These are phyloP conservation scores for Trichoderma aggressivum DNA, from an alignment of 2,329 filamentous ascomycete species.

Conservation along the genomic window DNA sequence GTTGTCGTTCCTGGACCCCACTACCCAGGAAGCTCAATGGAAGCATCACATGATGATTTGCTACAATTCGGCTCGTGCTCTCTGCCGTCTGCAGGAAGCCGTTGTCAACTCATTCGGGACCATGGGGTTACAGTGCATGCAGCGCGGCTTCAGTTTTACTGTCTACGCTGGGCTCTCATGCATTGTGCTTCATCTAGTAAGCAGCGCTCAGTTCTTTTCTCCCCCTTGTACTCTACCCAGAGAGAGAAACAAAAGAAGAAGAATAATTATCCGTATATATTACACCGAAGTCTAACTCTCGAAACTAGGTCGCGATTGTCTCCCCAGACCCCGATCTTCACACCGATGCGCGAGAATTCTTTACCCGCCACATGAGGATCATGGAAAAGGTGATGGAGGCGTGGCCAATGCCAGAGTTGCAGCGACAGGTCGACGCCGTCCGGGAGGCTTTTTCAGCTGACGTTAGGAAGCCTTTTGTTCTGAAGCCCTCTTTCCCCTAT, in stretches of 20 bases:
- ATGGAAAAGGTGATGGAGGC: conserved; percentile 78
- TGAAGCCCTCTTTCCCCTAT: conserved; percentile 85
- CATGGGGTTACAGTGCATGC: conserved; percentile 83
- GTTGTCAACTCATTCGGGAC: conserved; percentile 74
- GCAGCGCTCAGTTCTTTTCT: conserved; percentile 35
- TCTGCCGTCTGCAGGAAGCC: conserved; percentile 84
- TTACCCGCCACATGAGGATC: conserved; percentile 90
- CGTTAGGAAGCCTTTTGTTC: conserved; percentile 75
- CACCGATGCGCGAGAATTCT: conserved; percentile 79
- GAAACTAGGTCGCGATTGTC: conserved; percentile 76
- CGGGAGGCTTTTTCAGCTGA: conserved; percentile 90
- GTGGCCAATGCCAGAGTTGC: conserved; percentile 87
- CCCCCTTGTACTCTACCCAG: not conserved
- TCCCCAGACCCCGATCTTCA: conserved; percentile 90
- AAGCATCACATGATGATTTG: conserved; percentile 84
- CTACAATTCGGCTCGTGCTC: conserved; percentile 76
- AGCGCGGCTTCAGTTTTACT: conserved; percentile 88
- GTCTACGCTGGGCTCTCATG: conserved; percentile 91
- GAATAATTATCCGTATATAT: not conserved
- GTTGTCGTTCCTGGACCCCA: conserved; percentile 72
- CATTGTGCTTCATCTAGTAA: conserved; percentile 87
- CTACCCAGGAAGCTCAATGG: conserved; percentile 69
- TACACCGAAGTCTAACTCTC: not conserved
- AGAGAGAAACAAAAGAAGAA: not conserved
- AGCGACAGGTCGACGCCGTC: conserved; percentile 83